phyloP scores from a whole-genome alignment of 495 filamentous ascomycete genomes.

The Tuber aestivum region DNA sequence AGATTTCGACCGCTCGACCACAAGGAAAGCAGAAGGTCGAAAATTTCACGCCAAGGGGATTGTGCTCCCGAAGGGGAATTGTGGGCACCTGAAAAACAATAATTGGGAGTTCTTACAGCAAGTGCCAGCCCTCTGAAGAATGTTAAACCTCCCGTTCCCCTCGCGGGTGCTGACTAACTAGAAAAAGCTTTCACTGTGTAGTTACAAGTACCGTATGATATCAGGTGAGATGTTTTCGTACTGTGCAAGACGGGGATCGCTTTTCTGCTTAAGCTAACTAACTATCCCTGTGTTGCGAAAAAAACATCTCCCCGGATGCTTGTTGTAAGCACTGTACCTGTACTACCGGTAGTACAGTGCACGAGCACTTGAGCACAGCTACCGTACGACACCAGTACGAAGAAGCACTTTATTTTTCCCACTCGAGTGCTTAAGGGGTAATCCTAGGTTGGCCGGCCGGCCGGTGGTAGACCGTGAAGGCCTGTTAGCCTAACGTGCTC shows the following conservation, averaged over 20 bases:
- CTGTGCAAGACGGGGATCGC: too few relatives aligned
- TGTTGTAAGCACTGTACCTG: too few relatives aligned
- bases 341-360: too few relatives aligned
- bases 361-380: not conserved
- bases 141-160: not conserved
- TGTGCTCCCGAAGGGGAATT: not conserved
- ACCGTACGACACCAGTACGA: not conserved
- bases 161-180: not conserved
- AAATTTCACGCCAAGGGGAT: not conserved
- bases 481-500: not conserved
- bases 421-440: not conserved
- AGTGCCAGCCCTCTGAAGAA: not conserved
- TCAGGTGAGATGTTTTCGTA: too few relatives aligned
- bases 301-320: too few relatives aligned
- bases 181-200: not conserved
- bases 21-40: slow-evolving; percentile 11
- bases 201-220: not conserved
- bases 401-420: not conserved
- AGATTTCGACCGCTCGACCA: not conserved
- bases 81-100: not conserved
- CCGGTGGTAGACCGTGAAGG: not conserved
- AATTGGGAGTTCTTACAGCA: not conserved
- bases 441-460: not conserved
- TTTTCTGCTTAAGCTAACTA: too few relatives aligned
- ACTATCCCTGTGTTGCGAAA: too few relatives aligned